Conservation (phyloP, 2,329 filamentous ascomycete genomes). For the Colletotrichum filicis region DNA sequence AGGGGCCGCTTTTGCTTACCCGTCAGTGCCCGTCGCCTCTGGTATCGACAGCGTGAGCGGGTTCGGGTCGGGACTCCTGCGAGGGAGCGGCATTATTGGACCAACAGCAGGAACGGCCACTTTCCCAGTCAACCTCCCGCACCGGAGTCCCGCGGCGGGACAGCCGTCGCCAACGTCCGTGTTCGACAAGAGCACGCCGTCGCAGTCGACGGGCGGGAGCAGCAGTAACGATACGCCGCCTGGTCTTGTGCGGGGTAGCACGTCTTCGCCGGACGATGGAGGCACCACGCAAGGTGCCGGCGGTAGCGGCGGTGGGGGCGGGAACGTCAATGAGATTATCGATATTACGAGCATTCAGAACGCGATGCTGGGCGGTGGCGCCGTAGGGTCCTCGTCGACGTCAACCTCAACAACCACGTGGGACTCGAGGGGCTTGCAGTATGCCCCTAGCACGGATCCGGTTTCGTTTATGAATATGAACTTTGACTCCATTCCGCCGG, state of each 20-base stretch:
- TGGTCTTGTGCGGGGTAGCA: background rate
- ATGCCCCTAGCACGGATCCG: constrained; percentile 29
- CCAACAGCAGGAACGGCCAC: background rate
- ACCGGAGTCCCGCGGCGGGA: constrained; percentile 11
- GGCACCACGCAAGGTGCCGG: background rate
- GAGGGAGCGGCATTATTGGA: constrained; percentile 3
- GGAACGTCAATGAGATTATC: constrained; percentile 10
- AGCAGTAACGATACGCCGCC: constrained; percentile 8
- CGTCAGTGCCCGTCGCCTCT: background rate
- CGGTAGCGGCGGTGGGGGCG: background rate
- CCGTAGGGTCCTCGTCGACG: background rate
- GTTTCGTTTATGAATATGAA: constrained; percentile 19
- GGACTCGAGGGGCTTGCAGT: constrained; percentile 28
- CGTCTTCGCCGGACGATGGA: constrained; percentile 4
- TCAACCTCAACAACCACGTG: constrained; percentile 8
- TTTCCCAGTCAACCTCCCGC: constrained; percentile 15
- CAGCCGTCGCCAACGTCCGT: constrained; percentile 10
- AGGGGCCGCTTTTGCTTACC: background rate
- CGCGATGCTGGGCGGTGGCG: background rate
- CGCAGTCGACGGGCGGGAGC: constrained; percentile 13
- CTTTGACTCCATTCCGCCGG: background rate
- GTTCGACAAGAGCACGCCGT: constrained; percentile 24
- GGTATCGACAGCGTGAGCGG: background rate
- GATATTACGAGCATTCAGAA: constrained; percentile 31
- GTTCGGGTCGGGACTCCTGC: constrained; percentile 20